Percentiles rank a stretch among this genome's conserved stretches.
phyloP scores from a whole-genome alignment of 2,329 filamentous ascomycete genomes.

The Botrytis squamosa region DNA sequence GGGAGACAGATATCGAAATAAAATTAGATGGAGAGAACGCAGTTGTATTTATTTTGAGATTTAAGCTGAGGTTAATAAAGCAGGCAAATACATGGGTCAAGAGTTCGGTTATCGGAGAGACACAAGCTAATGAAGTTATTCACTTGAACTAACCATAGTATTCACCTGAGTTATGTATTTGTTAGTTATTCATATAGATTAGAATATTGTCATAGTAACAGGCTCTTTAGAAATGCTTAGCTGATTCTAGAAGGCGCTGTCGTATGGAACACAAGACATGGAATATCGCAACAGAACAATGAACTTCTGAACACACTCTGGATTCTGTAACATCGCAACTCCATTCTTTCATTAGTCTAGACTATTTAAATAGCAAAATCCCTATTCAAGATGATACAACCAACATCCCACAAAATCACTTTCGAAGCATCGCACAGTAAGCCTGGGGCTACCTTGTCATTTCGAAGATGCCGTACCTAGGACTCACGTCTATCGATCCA shows the following conservation, averaged over 20 bases:
- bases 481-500: neutral
- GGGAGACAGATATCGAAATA: neutral
- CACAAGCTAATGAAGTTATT: neutral
- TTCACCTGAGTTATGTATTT: neutral
- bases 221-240: neutral
- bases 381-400: neutral
- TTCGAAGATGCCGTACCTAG: neutral
- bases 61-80: neutral
- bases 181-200: neutral
- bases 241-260: neutral
- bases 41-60: neutral
- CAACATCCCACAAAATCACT: neutral
- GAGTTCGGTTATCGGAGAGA: neutral
- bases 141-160: neutral
- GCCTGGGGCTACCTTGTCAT: neutral
- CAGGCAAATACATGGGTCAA: neutral
- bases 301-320: neutral
- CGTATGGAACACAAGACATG: neutral
- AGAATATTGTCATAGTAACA: neutral
- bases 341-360: neutral
- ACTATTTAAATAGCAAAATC: neutral
- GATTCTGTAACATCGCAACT: neutral
- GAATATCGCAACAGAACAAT: neutral
- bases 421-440: neutral
- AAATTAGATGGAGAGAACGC: neutral